Percentiles rank a stretch among this genome's conserved stretches.
Conservation (phyloP, 2,329 filamentous ascomycete genomes). For the Podosphaera aphanis region DNA sequence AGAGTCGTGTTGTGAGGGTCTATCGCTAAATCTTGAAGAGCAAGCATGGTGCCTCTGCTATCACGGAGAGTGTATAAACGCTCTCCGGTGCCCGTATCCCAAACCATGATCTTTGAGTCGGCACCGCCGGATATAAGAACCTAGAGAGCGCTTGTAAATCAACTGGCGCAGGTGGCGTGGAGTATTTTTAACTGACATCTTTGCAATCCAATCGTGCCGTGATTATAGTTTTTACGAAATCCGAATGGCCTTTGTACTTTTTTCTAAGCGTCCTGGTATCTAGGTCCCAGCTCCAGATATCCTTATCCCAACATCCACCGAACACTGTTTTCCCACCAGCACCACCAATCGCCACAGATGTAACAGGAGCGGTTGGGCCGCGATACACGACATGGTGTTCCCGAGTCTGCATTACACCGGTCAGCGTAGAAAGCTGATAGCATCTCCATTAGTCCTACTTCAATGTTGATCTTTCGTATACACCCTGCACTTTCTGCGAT, state of each 20-base stretch:
- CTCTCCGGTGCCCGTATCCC: conserved; percentile 46
- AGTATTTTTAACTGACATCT: conserved; percentile 19
- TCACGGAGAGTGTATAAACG: conserved; percentile 60
- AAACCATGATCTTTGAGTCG: conserved; percentile 63
- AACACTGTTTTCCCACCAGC: conserved; percentile 37
- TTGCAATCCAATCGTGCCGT: conserved; percentile 35
- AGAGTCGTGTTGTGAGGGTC: conserved; percentile 38
- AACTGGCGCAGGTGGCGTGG: conserved; percentile 1
- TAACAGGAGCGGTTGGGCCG: conserved; percentile 60
- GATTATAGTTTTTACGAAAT: conserved; percentile 74
- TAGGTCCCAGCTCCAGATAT: conserved; percentile 65
- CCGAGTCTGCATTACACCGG: not conserved
- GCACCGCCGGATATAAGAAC: conserved; percentile 49
- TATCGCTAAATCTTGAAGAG: conserved; percentile 54
- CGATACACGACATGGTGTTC: conserved; percentile 26
- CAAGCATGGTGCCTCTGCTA: conserved; percentile 44
- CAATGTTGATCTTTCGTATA: conserved; percentile 47
- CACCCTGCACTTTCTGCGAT: conserved; percentile 73
- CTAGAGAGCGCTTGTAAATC: conserved; percentile 6
- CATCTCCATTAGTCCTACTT: conserved; percentile 32
- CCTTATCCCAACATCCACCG: conserved; percentile 87
- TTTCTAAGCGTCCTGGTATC: conserved; percentile 28
- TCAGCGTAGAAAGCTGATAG: conserved; percentile 2
- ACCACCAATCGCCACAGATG: conserved; percentile 46
- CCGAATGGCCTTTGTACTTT: conserved; percentile 53